Percentiles rank a stretch among this genome's conserved stretches.
These are phyloP conservation scores for Neocucurbitaria cava DNA, from an alignment of 2,329 filamentous ascomycete genomes.

Conservation along the genomic window DNA sequence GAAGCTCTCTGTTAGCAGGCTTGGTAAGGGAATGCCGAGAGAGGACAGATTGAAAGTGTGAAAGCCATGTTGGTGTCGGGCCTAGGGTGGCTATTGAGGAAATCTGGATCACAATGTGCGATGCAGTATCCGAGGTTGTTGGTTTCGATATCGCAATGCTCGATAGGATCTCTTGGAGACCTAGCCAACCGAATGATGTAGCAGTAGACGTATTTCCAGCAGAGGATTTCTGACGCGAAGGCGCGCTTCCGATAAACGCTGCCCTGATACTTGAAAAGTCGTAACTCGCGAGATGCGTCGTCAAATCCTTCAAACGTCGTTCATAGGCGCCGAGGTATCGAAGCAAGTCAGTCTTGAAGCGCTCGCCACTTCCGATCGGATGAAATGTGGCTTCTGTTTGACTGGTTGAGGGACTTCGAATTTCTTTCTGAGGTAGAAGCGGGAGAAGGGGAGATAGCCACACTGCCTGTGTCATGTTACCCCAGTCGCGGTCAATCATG, in stretches of 20 bases:
- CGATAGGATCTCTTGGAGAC: conserved; percentile 66
- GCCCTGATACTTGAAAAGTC: conserved; percentile 75
- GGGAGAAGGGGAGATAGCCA: conserved; percentile 80
- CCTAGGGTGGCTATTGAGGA: conserved; percentile 86
- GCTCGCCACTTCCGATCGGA: conserved; percentile 66
- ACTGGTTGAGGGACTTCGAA: not conserved
- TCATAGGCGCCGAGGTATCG: conserved; percentile 77
- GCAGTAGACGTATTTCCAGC: conserved; percentile 51
- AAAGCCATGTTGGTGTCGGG: conserved; percentile 73
- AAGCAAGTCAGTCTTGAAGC: conserved; percentile 79
- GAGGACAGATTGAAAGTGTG: conserved; percentile 56
- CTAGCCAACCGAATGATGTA: conserved; percentile 80
- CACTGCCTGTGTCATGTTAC: conserved; percentile 83
- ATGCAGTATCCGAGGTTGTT: conserved; percentile 35
- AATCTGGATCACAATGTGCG: conserved; percentile 66
- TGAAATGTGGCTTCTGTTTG: conserved; percentile 4
- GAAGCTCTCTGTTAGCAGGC: not conserved
- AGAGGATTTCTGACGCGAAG: conserved; percentile 66
- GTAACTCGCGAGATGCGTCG: conserved; percentile 64
- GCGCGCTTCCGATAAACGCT: conserved; percentile 79
- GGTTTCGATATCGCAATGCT: conserved; percentile 50
- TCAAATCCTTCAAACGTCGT: conserved; percentile 61
- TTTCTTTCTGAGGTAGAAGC: conserved; percentile 32
- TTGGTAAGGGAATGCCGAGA: conserved; percentile 10
- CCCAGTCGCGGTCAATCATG: conserved; percentile 88